Evolutionary conservation across 805 yeast genomes (phyloP), one percentile per base, ranked within the genome.

Genomic region (Metschnikowia kunwiensis): DNA sequence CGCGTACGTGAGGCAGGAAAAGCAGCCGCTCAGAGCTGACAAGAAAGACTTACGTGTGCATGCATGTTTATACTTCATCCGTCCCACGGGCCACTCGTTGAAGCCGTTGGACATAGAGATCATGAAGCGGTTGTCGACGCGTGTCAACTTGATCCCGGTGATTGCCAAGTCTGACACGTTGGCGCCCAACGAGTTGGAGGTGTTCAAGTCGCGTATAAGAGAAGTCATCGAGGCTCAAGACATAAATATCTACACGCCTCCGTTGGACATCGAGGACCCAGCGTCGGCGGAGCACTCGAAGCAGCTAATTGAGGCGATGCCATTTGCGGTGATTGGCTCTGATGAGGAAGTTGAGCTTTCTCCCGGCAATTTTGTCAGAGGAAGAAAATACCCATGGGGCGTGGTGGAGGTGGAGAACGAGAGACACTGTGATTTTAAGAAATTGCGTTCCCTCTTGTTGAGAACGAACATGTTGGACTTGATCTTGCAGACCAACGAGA

Each of bases 321-420:
- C 96, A 23, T 85, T 85, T 65, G 87, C 95, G 3, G 63, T 88
- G 10, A 75, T 84, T 58, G 89, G 91, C 9, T 72, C 91, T 12
- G 91, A 84, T 57, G 78, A 78, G 35, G 81, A 80, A 53, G 72
- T 74, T 40, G 85, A 81, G 49, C 66, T 76, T 30, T 67, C 74
- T 11, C 73, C 77, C 27, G 95, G 93, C 20, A 65, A 71, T 38
- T 63, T 69, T 43, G 82, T 85, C 15, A 73, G 80, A 38, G 96
- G 94, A 23, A 78, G 96, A 66, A 77, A 80, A 58, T 86, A 86
- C 56, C 93, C 93, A 46, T 86, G 95, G 95, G 96, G 96, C 23
- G 63, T 80, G 35, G 93, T 83, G 30, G 94, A 86, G 58, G 87
- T 86, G 38, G 95, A 86, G 57, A 86, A 86, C 60, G 94, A 86